Conservation (phyloP, 2,329 filamentous ascomycete species). For the Alternaria brassicicola region DNA sequence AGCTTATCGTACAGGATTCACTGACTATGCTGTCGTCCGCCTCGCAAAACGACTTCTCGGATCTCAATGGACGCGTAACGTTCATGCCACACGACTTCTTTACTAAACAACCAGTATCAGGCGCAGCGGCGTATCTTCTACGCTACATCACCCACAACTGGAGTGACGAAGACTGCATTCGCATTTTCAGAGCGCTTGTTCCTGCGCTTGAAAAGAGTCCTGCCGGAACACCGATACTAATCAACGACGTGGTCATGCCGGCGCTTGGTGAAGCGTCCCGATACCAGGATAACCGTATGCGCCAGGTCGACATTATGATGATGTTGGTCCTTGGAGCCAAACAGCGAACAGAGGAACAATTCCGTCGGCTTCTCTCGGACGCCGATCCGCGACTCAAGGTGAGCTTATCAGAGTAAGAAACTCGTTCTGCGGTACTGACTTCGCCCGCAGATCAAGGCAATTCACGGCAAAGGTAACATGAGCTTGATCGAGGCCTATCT, state of each 20-base stretch:
- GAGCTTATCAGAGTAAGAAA: not conserved
- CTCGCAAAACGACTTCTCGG: constrained; percentile 12
- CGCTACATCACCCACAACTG: constrained; percentile 53
- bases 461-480: constrained; percentile 25
- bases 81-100: constrained; percentile 35
- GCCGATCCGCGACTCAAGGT: constrained; percentile 23
- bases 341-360: constrained; percentile 31
- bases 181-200: constrained; percentile 44
- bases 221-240: constrained; percentile 37
- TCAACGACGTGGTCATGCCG: constrained; percentile 45
- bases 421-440: not conserved
- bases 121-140: constrained; percentile 48
- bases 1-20: constrained; percentile 29
- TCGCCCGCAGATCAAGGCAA: constrained; percentile 13
- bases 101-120: constrained; percentile 23
- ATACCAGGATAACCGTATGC: constrained; percentile 31
- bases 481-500: constrained; percentile 24
- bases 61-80: constrained; percentile 22
- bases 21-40: constrained; percentile 17
- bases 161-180: constrained; percentile 46
- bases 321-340: constrained; percentile 28
- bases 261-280: constrained; percentile 21
- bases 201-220: constrained; percentile 41
- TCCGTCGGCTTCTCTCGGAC: constrained; percentile 11
- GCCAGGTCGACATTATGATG: constrained; percentile 44